Evolutionary conservation across 305 asterid genomes (phyloP).

Genomic region (Fraxinus angustifolia): DNA sequence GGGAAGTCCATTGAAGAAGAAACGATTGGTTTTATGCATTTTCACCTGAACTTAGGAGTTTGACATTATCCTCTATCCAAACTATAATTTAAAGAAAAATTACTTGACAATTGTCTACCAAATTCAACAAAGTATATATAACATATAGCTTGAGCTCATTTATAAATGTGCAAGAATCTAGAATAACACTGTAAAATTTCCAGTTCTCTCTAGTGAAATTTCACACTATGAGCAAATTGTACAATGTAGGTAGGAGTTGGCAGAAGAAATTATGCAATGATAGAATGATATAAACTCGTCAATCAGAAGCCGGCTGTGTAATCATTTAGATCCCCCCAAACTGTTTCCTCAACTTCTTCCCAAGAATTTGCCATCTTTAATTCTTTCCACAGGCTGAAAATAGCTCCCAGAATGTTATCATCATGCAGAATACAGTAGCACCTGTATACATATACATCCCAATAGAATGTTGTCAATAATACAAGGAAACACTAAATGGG

Average conservation of each 20-base stretch:
- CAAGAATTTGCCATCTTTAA: slow-evolving; percentile 64
- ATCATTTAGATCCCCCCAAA: slow-evolving; percentile 78
- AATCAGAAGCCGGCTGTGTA: slow-evolving; percentile 36
- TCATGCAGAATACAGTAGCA: slow-evolving; percentile 80
- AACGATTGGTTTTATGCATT: too few species aligned
- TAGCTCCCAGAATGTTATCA: slow-evolving; percentile 80
- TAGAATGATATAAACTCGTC: background rate
- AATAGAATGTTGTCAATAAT: background rate
- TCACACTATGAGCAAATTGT: background rate
- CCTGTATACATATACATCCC: slow-evolving; percentile 40
- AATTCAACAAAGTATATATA: background rate
- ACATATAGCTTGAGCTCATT: background rate
- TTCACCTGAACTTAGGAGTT: too few species aligned
- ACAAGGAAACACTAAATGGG: background rate
- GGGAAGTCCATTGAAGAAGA: too few species aligned
- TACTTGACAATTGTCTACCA: background rate
- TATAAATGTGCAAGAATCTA: background rate
- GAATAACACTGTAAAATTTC: background rate
- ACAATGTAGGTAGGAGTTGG: background rate
- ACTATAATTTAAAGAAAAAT: too few species aligned
- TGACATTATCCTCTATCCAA: too few species aligned
- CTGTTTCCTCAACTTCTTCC: slow-evolving; percentile 89
- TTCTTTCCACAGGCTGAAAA: slow-evolving; percentile 79
- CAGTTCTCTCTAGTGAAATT: background rate
- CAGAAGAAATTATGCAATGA: background rate